A percentile compares a stretch with the other conserved stretches of the same genome.
Conservation (phyloP, 2,329 filamentous ascomycete species). For the Dendryphion nanum region DNA sequence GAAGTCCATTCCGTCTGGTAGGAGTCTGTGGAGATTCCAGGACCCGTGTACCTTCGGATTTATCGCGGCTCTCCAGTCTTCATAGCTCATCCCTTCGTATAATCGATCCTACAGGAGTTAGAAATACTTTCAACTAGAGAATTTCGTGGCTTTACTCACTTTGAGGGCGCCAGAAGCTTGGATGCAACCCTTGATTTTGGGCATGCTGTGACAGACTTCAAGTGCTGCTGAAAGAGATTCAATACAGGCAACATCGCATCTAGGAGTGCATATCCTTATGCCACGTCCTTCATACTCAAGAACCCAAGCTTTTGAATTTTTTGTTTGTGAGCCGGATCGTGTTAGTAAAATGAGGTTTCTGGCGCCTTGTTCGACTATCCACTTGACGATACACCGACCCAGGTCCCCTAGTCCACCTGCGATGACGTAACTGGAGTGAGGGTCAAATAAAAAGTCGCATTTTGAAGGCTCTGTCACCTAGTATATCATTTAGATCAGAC, state of each 20-base stretch:
- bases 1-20: constrained; percentile 6
- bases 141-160: constrained; percentile 3
- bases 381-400: constrained; percentile 12
- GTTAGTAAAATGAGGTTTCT: constrained; percentile 14
- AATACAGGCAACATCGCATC: neutral
- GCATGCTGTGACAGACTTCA: constrained; percentile 3
- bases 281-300: neutral
- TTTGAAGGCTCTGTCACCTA: neutral
- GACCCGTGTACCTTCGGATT: constrained; percentile 4
- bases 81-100: constrained; percentile 3
- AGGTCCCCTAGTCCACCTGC: constrained; percentile 17
- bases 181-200: constrained; percentile 12
- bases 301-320: neutral
- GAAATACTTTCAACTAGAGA: neutral
- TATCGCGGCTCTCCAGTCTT: neutral
- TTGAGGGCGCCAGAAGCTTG: constrained; percentile 14
- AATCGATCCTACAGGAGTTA: constrained; percentile 1
- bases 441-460: neutral
- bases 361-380: constrained; percentile 14
- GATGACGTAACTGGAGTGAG: constrained; percentile 12
- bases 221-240: neutral
- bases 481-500: neutral
- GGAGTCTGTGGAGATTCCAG: constrained; percentile 3
- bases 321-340: neutral
- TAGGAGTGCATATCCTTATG: neutral